phyloP scores from a whole-genome alignment of 352 stramenopile genomes.

The Globisporangium spinosum region DNA sequence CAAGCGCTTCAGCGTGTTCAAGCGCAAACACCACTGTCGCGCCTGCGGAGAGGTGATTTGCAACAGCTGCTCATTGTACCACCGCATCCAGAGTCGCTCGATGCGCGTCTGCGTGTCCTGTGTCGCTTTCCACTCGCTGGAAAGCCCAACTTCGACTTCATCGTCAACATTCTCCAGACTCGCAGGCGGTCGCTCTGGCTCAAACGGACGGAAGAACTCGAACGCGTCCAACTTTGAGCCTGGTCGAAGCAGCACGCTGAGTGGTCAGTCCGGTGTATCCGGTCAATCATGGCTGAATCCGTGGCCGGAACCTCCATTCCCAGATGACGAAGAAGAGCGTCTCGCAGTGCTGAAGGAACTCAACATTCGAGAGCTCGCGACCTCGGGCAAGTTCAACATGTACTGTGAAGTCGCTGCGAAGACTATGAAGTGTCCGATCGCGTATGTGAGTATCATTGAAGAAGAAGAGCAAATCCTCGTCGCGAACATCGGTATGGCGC shows the following conservation, averaged over 20 bases:
- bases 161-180: slow-evolving; percentile 40
- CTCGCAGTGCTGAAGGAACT: slow-evolving; percentile 68
- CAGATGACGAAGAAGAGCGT: slow-evolving; percentile 75
- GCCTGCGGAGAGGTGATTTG: slow-evolving; percentile 86
- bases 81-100: slow-evolving; percentile 78
- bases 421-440: slow-evolving; percentile 87
- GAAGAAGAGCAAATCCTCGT: slow-evolving; percentile 81
- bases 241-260: slow-evolving; percentile 51
- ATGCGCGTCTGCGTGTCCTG: slow-evolving; percentile 86
- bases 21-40: slow-evolving; percentile 86
- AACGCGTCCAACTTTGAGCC: slow-evolving; percentile 44
- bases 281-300: slow-evolving; percentile 65
- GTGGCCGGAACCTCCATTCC: slow-evolving; percentile 80
- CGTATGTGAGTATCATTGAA: slow-evolving; percentile 85
- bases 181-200: slow-evolving; percentile 25
- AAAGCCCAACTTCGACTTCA: slow-evolving; percentile 64
- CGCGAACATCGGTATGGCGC: slow-evolving; percentile 82
- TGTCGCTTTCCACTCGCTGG: slow-evolving; percentile 76
- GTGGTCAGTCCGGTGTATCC: slow-evolving; percentile 28
- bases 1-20: slow-evolving; percentile 87
- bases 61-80: slow-evolving; percentile 78
- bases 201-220: slow-evolving; percentile 53
- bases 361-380: slow-evolving; percentile 71
- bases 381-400: slow-evolving; percentile 84
- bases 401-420: slow-evolving; percentile 85